Base-by-base conservation (phyloP, 2,329 filamentous ascomycete genomes). In the Akanthomyces uredinophilus region DNA sequence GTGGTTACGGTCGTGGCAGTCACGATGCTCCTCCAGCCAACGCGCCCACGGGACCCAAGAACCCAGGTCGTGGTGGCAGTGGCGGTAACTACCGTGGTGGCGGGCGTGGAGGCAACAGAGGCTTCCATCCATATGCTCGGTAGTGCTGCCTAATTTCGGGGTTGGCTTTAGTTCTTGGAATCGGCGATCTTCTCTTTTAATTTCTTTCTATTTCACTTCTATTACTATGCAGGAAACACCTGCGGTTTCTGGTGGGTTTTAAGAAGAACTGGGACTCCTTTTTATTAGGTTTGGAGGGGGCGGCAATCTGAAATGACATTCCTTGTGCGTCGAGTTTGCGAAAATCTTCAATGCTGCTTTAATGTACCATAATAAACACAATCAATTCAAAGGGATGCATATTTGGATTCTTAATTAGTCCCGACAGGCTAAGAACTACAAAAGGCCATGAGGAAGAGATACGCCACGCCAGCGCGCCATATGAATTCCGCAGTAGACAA, bases 21-120 rank as follows among this genome's bases (percentile, higher is more conserved):
- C 71, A 75, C 27, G 82, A 84, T 64, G 77, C 76, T 24, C 77
- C 77, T 27, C 83, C 83, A 2, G 78, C 75, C 61, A 85, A 84
- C 66, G 86, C 95, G 6, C 95, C 95, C 0, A 99, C 95, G 0
- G 95, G 95, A 0, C 95, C 95, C 5, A 96, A 96, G 82, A 99
- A 98, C 70, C 92, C 93, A 1, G 93, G 93, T 29, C 90, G 89
- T 22, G 51, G 51, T 71, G 92, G 93, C 1, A 92, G 93, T 18
- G 59, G 59, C 39, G 92, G 91, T 1, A 96, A 96, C 77, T 98
- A 97, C 74, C 88, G 94, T 46, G 94, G 95, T 59, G 94, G 94
- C 57, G 92, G 94, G 20, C 81, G 91, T 64, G 90, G 91, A 64
- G 85, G 87, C 27, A 83, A 82, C 75, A 80, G 91, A 32, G 91